Percentiles rank a stretch among this genome's conserved stretches.
Evolutionary conservation across 2,329 filamentous ascomycete species (phyloP).

Genomic region (Xylariaceae sp.): DNA sequence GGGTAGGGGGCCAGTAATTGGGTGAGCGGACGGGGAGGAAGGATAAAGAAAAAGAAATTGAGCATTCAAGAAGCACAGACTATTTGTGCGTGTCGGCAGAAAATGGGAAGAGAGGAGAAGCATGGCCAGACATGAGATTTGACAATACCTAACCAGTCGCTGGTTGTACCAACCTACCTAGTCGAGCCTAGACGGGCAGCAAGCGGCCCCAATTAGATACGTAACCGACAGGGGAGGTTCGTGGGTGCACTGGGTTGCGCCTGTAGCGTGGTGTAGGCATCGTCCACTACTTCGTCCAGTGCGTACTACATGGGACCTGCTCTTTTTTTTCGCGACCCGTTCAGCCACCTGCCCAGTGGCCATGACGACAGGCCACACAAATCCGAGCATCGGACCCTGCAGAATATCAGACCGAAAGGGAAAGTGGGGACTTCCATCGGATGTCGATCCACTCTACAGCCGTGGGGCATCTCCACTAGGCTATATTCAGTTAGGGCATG

Average conservation of each 20-base stretch:
- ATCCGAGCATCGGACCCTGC: constrained; percentile 23
- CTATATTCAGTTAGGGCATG: not conserved
- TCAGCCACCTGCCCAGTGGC: constrained; percentile 17
- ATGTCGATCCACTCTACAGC: not conserved
- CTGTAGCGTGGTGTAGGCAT: not conserved
- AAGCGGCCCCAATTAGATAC: constrained; percentile 1
- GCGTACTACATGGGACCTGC: constrained; percentile 17
- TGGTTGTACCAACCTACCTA: not conserved
- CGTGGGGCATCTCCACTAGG: not conserved
- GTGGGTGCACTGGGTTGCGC: not conserved
- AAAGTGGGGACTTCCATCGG: constrained; percentile 8
- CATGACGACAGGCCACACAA: constrained; percentile 20
- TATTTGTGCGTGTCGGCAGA: constrained; percentile 3
- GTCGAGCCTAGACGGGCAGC: not conserved
- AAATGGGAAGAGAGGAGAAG: constrained; percentile 9
- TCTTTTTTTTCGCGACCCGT: constrained; percentile 15
- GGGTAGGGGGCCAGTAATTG: not conserved
- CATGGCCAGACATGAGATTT: not conserved
- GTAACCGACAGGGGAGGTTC: constrained; percentile 14
- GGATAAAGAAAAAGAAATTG: not conserved
- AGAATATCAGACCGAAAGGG: constrained; percentile 15
- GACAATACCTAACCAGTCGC: not conserved
- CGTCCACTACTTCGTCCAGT: not conserved
- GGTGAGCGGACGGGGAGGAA: not conserved
- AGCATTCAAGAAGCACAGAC: not conserved